These are phyloP conservation scores for Trapa bicornis DNA, from an alignment of 345 rosid genomes.

Conservation along the genomic window DNA sequence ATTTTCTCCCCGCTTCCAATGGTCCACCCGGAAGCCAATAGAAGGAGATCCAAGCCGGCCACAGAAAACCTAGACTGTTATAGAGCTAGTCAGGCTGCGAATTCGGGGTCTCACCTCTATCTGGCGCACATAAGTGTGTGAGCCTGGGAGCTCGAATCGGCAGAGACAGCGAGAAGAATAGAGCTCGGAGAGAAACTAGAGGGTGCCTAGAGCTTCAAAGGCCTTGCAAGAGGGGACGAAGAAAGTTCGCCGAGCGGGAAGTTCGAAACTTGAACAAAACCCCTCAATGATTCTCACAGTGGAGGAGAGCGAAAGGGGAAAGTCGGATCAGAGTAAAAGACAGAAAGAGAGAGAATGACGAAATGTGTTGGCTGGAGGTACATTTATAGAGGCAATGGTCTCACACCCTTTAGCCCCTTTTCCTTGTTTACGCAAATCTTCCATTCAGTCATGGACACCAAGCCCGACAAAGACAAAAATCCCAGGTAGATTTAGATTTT, in stretches of 20 bases:
- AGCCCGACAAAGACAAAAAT: no score
- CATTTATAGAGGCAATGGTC: not conserved
- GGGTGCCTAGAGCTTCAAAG: not conserved
- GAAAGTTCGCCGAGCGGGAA: not conserved
- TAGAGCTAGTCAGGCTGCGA: not conserved
- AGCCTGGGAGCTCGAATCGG: not conserved
- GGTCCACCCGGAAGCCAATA: not conserved
- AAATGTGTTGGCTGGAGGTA: not conserved
- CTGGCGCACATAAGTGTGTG: not conserved
- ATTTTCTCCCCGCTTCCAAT: not conserved
- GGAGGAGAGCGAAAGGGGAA: not conserved
- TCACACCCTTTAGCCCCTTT: no score
- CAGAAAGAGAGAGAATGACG: not conserved
- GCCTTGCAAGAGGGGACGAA: not conserved
- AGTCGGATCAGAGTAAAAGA: not conserved
- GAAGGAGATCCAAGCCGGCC: not conserved
- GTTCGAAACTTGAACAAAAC: constrained; percentile 3
- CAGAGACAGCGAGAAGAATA: not conserved
- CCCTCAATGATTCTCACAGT: not conserved
- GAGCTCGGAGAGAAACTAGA: not conserved
- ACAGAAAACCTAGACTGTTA: constrained; percentile 5
- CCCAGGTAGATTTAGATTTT: no score
- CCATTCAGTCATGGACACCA: no score
- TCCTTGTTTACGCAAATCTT: no score
- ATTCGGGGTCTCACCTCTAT: not conserved